These are phyloP conservation scores for Lactuca sativa DNA, from an alignment of 129 eudicot species.

Conservation along the genomic window DNA sequence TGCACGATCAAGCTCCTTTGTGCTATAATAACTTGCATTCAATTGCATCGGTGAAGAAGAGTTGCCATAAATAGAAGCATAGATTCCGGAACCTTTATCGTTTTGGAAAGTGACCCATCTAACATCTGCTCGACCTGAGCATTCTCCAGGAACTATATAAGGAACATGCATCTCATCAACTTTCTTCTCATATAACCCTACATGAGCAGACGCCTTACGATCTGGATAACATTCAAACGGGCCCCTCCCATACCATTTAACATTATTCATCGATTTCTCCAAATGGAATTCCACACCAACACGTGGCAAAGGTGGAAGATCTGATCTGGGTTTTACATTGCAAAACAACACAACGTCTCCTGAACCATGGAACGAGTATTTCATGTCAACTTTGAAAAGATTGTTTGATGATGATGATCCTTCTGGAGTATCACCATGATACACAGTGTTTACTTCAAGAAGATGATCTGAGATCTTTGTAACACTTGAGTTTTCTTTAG, in stretches of 20 bases:
- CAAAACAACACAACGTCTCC: constrained; percentile 78
- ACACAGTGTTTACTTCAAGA: constrained; percentile 47
- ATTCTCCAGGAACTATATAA: constrained; percentile 82
- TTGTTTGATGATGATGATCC: not conserved
- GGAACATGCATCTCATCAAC: constrained; percentile 94
- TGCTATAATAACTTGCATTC: constrained; percentile 82
- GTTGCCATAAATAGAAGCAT: constrained; percentile 53
- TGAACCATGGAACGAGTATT: constrained; percentile 64
- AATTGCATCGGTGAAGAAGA: constrained; percentile 94
- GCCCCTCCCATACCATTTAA: constrained; percentile 92
- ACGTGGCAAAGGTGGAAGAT: constrained; percentile 94
- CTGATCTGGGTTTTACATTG: constrained; percentile 54
- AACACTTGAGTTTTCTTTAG: constrained; percentile 51
- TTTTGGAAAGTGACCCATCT: constrained; percentile 85
- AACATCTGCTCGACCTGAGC: constrained; percentile 86
- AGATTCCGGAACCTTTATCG: constrained; percentile 62
- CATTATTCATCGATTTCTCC: constrained; percentile 55
- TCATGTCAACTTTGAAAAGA: constrained; percentile 52
- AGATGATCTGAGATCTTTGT: constrained; percentile 44
- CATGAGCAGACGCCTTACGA: constrained; percentile 85
- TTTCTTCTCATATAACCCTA: constrained; percentile 62
- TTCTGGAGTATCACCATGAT: constrained; percentile 36
- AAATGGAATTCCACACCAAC: constrained; percentile 81
- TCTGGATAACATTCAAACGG: constrained; percentile 99
- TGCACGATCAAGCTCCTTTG: constrained; percentile 83